Evolutionary conservation across 1,284 basidiomycete genomes (phyloP).

Genomic region (Pyrrhoderma lamaoense): DNA sequence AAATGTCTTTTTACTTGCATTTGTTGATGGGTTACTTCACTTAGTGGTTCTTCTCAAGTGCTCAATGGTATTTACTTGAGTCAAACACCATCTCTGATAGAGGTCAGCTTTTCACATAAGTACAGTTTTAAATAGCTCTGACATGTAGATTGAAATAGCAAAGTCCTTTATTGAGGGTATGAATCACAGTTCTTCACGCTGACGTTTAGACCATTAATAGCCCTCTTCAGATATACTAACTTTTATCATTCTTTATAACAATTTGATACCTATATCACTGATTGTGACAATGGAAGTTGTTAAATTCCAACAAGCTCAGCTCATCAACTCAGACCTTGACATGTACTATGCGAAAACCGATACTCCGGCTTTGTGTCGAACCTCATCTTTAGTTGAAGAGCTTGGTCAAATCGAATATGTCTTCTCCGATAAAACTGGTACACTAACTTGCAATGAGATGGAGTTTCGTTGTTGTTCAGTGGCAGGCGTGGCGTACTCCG

Average conservation of each 20-base stretch:
- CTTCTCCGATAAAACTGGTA: conserved; percentile 98
- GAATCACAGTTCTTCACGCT: conserved; percentile 14
- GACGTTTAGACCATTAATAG: too few relatives aligned
- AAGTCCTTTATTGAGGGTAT: conserved; percentile 76
- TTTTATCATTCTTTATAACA: conserved; percentile 99
- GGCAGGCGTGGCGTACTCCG: conserved; percentile 85
- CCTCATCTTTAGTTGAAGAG: conserved; percentile 96
- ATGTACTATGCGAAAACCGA: conserved; percentile 95
- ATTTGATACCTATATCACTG: conserved; percentile 97
- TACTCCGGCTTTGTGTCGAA: conserved; percentile 94
- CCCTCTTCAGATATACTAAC: conserved; percentile 84
- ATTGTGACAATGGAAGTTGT: conserved; percentile 99
- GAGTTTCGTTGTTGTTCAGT: conserved; percentile 92
- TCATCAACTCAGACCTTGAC: conserved; percentile 95
- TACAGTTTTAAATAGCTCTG: conserved; percentile 8
- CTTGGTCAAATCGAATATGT: conserved; percentile 98
- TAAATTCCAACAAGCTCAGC: conserved; percentile 94
- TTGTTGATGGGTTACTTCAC: neutral
- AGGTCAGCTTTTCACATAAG: conserved; percentile 37
- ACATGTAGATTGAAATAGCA: conserved; percentile 35
- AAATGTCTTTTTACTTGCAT: neutral
- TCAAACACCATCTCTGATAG: conserved; percentile 47
- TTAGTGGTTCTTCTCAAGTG: conserved; percentile 74
- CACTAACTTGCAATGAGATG: conserved; percentile 97
- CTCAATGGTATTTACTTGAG: conserved; percentile 81